A percentile compares a stretch with the other conserved stretches of the same genome.
Evolutionary conservation across 176 grass and related monocot genomes (phyloP).

Genomic region (Carex pumila): DNA sequence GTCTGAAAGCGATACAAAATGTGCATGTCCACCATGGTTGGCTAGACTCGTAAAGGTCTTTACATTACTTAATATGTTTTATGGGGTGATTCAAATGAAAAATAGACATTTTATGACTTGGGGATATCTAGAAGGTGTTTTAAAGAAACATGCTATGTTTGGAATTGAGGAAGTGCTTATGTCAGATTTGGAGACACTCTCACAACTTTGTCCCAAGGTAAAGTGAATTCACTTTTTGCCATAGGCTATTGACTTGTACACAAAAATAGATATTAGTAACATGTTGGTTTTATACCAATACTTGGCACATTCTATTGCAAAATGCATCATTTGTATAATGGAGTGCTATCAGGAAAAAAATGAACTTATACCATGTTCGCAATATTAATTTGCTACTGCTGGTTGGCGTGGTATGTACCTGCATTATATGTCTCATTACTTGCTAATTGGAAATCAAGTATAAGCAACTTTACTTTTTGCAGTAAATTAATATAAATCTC

Average conservation of each 20-base stretch:
- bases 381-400: background rate
- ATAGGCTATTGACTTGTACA: background rate
- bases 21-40: constrained; percentile 39
- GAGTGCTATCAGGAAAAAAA: background rate
- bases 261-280: background rate
- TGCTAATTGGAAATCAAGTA: background rate
- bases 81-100: constrained; percentile 38
- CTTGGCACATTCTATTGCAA: background rate
- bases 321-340: background rate
- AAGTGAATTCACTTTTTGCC: constrained; percentile 4
- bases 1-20: background rate
- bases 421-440: background rate
- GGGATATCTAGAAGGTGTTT: constrained; percentile 28
- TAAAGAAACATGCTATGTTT: constrained; percentile 25
- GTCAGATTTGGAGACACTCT: constrained; percentile 37
- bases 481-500: background rate
- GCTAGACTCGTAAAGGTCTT: constrained; percentile 38
- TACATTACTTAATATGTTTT: constrained; percentile 36
- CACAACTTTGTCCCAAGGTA: constrained; percentile 41
- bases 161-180: constrained; percentile 19
- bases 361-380: background rate
- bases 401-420: background rate
- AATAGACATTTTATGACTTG: constrained; percentile 27
- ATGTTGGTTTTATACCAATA: background rate
- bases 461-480: background rate